Conservation (phyloP, 2,329 filamentous ascomycete genomes). For the Stachybotrys elegans region DNA sequence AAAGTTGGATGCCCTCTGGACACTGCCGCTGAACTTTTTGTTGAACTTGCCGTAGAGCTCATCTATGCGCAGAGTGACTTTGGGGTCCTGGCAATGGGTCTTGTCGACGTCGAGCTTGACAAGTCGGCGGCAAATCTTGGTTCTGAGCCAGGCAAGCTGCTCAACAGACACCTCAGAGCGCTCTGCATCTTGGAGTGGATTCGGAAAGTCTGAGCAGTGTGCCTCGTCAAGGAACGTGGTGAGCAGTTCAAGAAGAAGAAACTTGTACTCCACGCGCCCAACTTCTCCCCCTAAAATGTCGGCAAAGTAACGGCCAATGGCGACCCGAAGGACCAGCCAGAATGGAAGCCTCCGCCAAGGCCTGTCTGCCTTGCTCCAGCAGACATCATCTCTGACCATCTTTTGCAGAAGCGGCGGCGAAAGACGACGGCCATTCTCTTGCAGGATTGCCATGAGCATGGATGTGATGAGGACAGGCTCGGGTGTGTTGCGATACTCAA, state of each 20-base stretch:
- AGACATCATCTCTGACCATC: slow-evolving; percentile 56
- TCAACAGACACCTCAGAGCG: slow-evolving; percentile 10
- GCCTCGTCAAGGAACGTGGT: slow-evolving; percentile 38
- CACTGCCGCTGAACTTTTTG: slow-evolving; percentile 5
- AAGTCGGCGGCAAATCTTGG: slow-evolving; percentile 18
- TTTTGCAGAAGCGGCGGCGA: slow-evolving; percentile 44
- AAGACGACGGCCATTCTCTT: slow-evolving; percentile 44
- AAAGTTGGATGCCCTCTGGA: slow-evolving; percentile 9
- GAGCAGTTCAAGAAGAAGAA: slow-evolving; percentile 44
- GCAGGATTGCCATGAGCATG: slow-evolving; percentile 56
- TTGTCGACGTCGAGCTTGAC: slow-evolving; percentile 18
- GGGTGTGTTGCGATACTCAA: slow-evolving; percentile 54
- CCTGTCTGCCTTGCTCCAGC: slow-evolving; percentile 37
- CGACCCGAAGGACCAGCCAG: slow-evolving; percentile 60
- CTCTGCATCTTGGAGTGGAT: no score
- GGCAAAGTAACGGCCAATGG: slow-evolving; percentile 46
- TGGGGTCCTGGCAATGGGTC: slow-evolving; percentile 6
- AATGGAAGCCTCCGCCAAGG: slow-evolving; percentile 61
- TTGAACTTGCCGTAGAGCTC: slow-evolving; percentile 12
- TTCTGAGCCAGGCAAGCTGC: slow-evolving; percentile 14
- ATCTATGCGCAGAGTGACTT: slow-evolving; percentile 8
- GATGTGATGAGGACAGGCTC: slow-evolving; percentile 55
- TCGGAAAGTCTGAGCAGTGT: slow-evolving; percentile 5
- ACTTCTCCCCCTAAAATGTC: slow-evolving; percentile 24
- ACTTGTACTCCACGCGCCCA: slow-evolving; percentile 47